Evolutionary conservation across 2,329 filamentous ascomycete species (phyloP).

Genomic region (Biscogniauxia marginata): DNA sequence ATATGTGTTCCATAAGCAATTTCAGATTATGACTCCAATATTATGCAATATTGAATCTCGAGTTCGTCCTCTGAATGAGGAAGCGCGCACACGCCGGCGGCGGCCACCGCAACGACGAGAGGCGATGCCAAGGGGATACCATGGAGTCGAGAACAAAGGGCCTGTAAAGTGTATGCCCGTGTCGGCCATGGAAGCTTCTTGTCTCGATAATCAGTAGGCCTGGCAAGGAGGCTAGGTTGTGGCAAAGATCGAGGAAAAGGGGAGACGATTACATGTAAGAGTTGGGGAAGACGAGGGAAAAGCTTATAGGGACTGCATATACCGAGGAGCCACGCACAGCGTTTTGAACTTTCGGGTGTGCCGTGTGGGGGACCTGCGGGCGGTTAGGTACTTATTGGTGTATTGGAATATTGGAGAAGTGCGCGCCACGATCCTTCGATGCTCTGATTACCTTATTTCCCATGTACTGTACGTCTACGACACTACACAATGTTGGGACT

Average conservation of each 20-base stretch:
- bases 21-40: background rate
- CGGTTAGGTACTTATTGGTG: background rate
- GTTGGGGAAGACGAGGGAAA: background rate
- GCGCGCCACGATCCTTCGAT: background rate
- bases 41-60: background rate
- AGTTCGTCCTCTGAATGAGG: background rate
- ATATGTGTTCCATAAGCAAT: slow-evolving; percentile 4
- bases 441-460: background rate
- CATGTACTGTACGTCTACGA: no score
- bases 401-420: background rate
- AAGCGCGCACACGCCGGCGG: background rate
- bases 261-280: background rate
- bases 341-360: slow-evolving; percentile 1
- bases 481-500: no score
- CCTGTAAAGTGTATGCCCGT: slow-evolving; percentile 10
- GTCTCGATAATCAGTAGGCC: background rate
- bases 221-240: background rate
- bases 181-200: slow-evolving; percentile 11
- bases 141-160: slow-evolving; percentile 7
- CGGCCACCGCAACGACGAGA: background rate
- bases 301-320: background rate
- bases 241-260: background rate
- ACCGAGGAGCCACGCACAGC: background rate
- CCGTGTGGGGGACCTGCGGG: background rate
- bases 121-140: slow-evolving; percentile 3